Percentiles rank a stretch among this genome's conserved stretches.
These are phyloP conservation scores for Fusarium newnesense DNA, from an alignment of 2,329 filamentous ascomycete genomes.

Conservation along the genomic window DNA sequence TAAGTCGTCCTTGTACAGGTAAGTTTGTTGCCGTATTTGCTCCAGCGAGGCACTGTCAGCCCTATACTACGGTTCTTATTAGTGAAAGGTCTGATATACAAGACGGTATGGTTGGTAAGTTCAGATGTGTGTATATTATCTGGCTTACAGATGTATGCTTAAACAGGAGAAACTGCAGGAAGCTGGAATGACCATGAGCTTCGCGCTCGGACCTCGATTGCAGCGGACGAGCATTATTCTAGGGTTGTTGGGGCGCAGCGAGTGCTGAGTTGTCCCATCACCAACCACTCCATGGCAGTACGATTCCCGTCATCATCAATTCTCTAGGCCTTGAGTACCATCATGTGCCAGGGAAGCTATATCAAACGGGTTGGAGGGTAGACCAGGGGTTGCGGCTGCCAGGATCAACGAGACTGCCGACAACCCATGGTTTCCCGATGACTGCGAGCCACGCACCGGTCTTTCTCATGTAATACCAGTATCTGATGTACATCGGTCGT, in stretches of 20 bases:
- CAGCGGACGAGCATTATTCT: slow-evolving; percentile 7
- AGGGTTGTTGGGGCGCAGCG: slow-evolving; percentile 22
- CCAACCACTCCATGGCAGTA: slow-evolving; percentile 6
- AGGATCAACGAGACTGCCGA: slow-evolving; percentile 29
- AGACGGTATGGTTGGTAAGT: background rate
- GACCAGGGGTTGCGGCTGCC: slow-evolving; percentile 32
- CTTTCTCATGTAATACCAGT: slow-evolving; percentile 6
- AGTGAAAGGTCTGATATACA: slow-evolving; percentile 13
- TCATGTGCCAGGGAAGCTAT: slow-evolving; percentile 27
- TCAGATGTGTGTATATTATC: background rate
- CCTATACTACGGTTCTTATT: slow-evolving; percentile 11
- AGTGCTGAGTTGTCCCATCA: slow-evolving; percentile 36
- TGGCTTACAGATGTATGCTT: slow-evolving; percentile 1
- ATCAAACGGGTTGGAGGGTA: slow-evolving; percentile 29
- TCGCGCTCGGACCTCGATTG: slow-evolving; percentile 2
- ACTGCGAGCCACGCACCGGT: slow-evolving; percentile 23
- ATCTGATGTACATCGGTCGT: background rate
- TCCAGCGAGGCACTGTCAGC: slow-evolving; percentile 20
- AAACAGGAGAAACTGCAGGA: background rate
- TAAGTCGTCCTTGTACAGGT: background rate
- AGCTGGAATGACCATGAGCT: background rate
- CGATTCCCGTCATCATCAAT: slow-evolving; percentile 1
- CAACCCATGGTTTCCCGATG: slow-evolving; percentile 39
- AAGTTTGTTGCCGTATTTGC: slow-evolving; percentile 18
- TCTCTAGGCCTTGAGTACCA: background rate